phyloP scores from a whole-genome alignment of 768 basidiomycete species.

The Serendipita sp. region DNA sequence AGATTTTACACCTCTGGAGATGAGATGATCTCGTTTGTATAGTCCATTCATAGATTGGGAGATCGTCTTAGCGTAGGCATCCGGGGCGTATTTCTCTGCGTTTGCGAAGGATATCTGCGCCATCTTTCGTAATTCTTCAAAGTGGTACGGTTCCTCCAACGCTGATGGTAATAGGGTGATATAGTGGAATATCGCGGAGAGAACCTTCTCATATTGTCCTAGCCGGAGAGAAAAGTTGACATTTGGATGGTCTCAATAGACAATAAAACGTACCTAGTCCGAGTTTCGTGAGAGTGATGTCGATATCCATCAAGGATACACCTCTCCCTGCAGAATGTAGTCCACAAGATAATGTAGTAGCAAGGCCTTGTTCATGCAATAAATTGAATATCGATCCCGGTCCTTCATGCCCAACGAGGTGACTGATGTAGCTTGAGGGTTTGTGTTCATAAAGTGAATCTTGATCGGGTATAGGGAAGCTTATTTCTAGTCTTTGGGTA shows the following conservation, averaged over 20 bases:
- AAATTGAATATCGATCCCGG: background rate
- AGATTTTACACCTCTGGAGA: slow-evolving; percentile 53
- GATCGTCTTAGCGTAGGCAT: slow-evolving; percentile 62
- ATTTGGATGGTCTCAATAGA: background rate
- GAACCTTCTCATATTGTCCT: slow-evolving; percentile 65
- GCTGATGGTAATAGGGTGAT: slow-evolving; percentile 50
- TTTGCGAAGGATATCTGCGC: slow-evolving; percentile 75
- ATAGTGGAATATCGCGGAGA: slow-evolving; percentile 63
- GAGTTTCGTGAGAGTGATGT: background rate
- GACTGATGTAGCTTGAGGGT: slow-evolving; percentile 23
- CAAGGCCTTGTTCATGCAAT: background rate
- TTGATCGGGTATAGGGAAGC: slow-evolving; percentile 14
- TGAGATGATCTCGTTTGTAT: slow-evolving; percentile 53
- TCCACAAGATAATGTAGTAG: background rate
- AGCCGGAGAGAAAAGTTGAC: background rate
- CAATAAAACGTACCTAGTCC: background rate
- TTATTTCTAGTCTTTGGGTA: slow-evolving; percentile 22
- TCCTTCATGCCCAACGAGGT: slow-evolving; percentile 27
- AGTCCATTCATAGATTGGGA: slow-evolving; percentile 65
- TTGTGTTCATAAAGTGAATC: slow-evolving; percentile 10
- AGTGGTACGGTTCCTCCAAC: slow-evolving; percentile 42
- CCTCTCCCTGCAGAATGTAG: background rate
- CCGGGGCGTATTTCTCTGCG: slow-evolving; percentile 65
- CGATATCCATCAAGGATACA: background rate
- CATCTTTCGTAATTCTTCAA: slow-evolving; percentile 61